A percentile compares a stretch with the other conserved stretches of the same genome.
These are phyloP conservation scores for Trypanosoma brucei DNA, from an alignment of 208 protist species.

Conservation along the genomic window DNA sequence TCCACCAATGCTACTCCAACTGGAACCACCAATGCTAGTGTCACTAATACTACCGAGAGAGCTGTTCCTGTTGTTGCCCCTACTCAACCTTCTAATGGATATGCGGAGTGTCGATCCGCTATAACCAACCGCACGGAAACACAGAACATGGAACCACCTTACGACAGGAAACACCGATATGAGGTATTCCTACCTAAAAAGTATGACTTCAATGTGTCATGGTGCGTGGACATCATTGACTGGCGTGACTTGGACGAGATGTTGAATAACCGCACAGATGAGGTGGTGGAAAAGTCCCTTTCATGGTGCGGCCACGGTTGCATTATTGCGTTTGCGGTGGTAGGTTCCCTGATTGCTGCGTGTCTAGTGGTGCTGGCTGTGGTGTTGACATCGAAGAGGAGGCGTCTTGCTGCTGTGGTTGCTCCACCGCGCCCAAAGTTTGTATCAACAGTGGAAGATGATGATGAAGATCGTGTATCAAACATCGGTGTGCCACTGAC, in stretches of 20 bases:
- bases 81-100: no score
- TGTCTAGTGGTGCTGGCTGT: conserved; percentile 51
- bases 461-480: conserved; percentile 7
- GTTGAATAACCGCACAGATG: conserved; percentile 15
- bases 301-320: conserved; percentile 56
- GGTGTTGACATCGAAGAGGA: conserved; percentile 64
- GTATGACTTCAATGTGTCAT: conserved; percentile 32
- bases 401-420: conserved; percentile 65
- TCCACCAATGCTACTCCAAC: not conserved
- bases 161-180: conserved; percentile 25
- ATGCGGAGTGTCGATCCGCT: not conserved
- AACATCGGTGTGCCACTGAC: no score
- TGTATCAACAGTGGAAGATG: conserved; percentile 31
- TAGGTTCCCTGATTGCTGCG: conserved; percentile 42
- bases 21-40: conserved; percentile 1
- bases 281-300: not conserved
- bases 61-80: no score
- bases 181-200: conserved; percentile 39
- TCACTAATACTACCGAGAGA: not conserved
- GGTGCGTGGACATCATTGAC: conserved; percentile 40
- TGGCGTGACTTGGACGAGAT: conserved; percentile 28
- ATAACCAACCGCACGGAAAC: conserved; percentile 50
- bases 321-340: conserved; percentile 70
- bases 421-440: conserved; percentile 50
- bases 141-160: conserved; percentile 3